Conservation (phyloP, 2,329 filamentous ascomycete species). For the Bipolaris bicolor region DNA sequence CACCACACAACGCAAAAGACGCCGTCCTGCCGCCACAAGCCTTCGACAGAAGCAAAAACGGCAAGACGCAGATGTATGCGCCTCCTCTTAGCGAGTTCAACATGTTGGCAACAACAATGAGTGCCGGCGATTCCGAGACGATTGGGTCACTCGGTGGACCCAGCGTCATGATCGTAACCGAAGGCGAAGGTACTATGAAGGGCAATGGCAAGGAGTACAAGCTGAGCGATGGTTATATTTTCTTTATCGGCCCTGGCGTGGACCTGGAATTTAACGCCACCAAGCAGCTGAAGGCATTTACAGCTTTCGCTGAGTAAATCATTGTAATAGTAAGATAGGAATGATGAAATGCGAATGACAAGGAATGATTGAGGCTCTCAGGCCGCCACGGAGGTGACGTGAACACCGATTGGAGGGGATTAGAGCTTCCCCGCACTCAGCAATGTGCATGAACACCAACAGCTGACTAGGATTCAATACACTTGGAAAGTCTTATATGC, state of each 20-base stretch:
- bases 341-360: neutral
- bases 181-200: constrained; percentile 63
- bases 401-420: constrained; percentile 27
- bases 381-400: constrained; percentile 13
- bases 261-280: constrained; percentile 55
- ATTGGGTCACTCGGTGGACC: constrained; percentile 64
- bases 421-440: constrained; percentile 24
- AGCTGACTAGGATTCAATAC: neutral
- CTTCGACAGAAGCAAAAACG: constrained; percentile 60
- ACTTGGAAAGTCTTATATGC: constrained; percentile 1
- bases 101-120: constrained; percentile 67
- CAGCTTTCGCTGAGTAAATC: constrained; percentile 53
- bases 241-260: constrained; percentile 67
- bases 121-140: constrained; percentile 63
- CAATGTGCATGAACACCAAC: neutral
- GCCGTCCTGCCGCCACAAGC: constrained; percentile 59
- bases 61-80: constrained; percentile 67
- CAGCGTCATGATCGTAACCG: constrained; percentile 67
- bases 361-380: constrained; percentile 24
- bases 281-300: constrained; percentile 56
- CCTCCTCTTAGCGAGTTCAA: constrained; percentile 76
- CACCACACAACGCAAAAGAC: constrained; percentile 63
- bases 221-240: constrained; percentile 68
- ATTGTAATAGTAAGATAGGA: neutral
- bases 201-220: constrained; percentile 60